Evolutionary conservation across 1,139 yeast species (phyloP).

Genomic region (Scheffersomyces cryptocercus): DNA sequence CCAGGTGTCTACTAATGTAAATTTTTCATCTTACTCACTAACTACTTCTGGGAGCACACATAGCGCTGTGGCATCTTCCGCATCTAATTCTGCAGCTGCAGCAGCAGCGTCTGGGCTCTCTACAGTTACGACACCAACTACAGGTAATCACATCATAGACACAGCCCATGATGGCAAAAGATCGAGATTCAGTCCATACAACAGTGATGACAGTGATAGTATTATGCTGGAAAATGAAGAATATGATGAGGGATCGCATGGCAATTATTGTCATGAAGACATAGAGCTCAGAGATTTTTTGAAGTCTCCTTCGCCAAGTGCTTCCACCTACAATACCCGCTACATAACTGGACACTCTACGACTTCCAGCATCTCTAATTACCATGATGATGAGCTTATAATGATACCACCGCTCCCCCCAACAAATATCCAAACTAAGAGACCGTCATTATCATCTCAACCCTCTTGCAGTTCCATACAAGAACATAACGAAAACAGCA

Average conservation of each 20-base stretch:
- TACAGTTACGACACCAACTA: too few relatives aligned
- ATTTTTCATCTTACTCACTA: neutral
- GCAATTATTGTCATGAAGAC: neutral
- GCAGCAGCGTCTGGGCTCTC: too few relatives aligned
- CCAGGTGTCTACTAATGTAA: neutral
- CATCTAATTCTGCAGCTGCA: too few relatives aligned
- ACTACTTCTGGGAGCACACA: too few relatives aligned
- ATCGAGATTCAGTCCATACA: neutral
- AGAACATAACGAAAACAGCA: neutral
- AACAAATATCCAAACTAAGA: neutral
- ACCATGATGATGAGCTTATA: neutral
- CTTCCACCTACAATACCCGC: neutral
- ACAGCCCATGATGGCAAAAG: too few relatives aligned
- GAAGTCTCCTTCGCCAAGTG: neutral
- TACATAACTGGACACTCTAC: neutral
- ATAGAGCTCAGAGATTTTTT: neutral
- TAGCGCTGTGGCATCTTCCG: too few relatives aligned
- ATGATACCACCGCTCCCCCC: slow-evolving; percentile 1
- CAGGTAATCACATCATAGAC: too few relatives aligned
- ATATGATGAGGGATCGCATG: neutral
- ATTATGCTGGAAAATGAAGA: neutral
- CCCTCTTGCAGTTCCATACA: neutral
- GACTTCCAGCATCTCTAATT: neutral
- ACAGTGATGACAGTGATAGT: neutral
- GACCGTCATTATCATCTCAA: neutral